Evolutionary conservation across 2,329 filamentous ascomycete species (phyloP), one percentile per base, ranked within the genome.

Genomic region (Ophiocordyceps camponoti-floridani): DNA sequence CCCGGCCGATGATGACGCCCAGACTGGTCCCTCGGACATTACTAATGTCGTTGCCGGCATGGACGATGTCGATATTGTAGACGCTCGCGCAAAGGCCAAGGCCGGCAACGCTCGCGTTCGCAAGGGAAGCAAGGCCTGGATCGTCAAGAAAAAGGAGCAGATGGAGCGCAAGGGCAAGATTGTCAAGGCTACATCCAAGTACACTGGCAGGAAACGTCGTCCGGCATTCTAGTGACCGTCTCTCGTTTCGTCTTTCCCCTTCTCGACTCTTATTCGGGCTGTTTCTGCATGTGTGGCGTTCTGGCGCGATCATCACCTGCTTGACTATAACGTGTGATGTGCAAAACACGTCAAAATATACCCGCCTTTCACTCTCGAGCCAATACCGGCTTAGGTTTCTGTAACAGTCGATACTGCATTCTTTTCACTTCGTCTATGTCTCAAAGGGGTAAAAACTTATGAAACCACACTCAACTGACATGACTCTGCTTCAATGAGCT

Each of bases 141-240:
- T 91, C 48, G 58, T 86, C 59, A 77, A 77, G 62, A 91, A 89
- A 61, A 93, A 91, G 68, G 82, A 86, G 51, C 86, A 94, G 66
- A 91, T 94, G 83, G 84, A 93, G 63, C 73, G 77, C 49, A 94
- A 95, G 64, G 91, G 91, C 41, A 95, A 91, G 68, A 74, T 96
- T 27, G 89, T 96, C 53, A 96, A 96, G 69, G 67, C 79, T 1
- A 86, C 74, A 46, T 94, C 84, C 44, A 96, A 93, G 64, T 98
- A 94, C 61, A 96, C 89, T 0, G 91, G 89, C 28, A 72, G 91
- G 54, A 94, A 87, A 68, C 75, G 91, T 62, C 76, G 84, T 47
- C 68, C 80, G 45, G 78, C 78, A 30, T 94, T 94, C 60, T 94
- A 51, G 31, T 41, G 14, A 8, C 4, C 13, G 13, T 10, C 28